Conservation (phyloP, 2,329 filamentous ascomycete genomes). For the Thielaviopsis euricoi region DNA sequence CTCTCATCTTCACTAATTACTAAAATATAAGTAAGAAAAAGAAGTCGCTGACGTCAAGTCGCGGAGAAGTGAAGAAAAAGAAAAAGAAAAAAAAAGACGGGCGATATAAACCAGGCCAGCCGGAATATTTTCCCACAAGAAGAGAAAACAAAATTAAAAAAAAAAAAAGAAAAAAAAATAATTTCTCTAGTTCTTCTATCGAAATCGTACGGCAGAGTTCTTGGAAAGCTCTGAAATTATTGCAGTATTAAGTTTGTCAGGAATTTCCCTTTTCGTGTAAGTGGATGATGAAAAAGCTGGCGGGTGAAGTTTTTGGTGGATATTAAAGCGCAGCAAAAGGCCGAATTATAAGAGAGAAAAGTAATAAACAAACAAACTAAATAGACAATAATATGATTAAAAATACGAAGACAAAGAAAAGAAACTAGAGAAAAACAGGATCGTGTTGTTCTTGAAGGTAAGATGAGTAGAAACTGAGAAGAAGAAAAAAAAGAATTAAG, state of each 20-base stretch:
- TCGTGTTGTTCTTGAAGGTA: not conserved
- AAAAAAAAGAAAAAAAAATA: not conserved
- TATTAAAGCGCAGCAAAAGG: too few species aligned
- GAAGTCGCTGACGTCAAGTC: slow-evolving; percentile 1
- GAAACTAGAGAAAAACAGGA: not conserved
- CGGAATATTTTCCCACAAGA: not conserved
- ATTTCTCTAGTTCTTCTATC: not conserved
- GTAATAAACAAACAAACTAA: not conserved
- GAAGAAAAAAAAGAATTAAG: not conserved
- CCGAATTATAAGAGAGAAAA: not conserved
- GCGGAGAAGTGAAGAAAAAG: slow-evolving; percentile 4
- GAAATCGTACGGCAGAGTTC: not conserved
- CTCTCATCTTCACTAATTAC: slow-evolving; percentile 1
- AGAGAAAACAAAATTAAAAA: not conserved
- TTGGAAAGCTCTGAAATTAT: not conserved
- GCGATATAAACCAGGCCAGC: slow-evolving; percentile 7
- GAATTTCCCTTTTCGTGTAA: not conserved
- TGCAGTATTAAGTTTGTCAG: not conserved
- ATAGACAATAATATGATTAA: not conserved
- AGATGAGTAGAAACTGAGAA: not conserved
- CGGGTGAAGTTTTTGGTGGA: not conserved
- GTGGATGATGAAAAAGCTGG: not conserved
- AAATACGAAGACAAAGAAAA: not conserved
- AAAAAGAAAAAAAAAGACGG: slow-evolving; percentile 13
- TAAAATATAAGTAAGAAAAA: not conserved